phyloP scores from a whole-genome alignment of 495 filamentous ascomycete species.

The Penicillium bovifimosum region DNA sequence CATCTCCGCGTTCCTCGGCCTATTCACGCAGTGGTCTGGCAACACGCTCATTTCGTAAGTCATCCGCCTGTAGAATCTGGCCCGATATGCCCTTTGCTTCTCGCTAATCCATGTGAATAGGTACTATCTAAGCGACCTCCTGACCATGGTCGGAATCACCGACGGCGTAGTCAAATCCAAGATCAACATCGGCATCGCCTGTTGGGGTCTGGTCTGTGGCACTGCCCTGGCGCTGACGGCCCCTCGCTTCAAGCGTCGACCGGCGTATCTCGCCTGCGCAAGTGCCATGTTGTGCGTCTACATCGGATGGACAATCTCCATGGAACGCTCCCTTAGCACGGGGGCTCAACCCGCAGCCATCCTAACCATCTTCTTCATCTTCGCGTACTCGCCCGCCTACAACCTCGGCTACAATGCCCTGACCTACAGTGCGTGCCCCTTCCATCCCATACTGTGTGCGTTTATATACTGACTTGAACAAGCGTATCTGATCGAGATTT shows the following conservation, averaged over 20 bases:
- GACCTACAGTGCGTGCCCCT: slow-evolving; percentile 52
- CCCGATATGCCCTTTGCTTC: background rate
- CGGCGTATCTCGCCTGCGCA: slow-evolving; percentile 55
- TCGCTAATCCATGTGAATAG: slow-evolving; percentile 19
- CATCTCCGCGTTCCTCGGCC: slow-evolving; percentile 51
- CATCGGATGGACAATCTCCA: slow-evolving; percentile 55
- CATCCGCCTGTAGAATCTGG: slow-evolving; percentile 6
- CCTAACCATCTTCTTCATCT: slow-evolving; percentile 58
- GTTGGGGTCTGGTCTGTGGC: slow-evolving; percentile 52
- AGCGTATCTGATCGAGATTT: slow-evolving; percentile 59
- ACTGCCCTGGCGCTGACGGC: slow-evolving; percentile 49
- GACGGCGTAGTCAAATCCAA: slow-evolving; percentile 47
- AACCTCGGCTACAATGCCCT: slow-evolving; percentile 66
- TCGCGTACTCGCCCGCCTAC: slow-evolving; percentile 57
- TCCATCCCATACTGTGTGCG: background rate
- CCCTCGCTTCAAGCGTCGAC: slow-evolving; percentile 47
- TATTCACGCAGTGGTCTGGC: slow-evolving; percentile 63
- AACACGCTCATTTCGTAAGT: slow-evolving; percentile 55
- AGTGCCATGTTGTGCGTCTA: slow-evolving; percentile 50
- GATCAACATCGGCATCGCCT: slow-evolving; percentile 54
- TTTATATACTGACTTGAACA: background rate
- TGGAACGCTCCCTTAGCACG: slow-evolving; percentile 46
- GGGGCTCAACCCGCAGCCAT: slow-evolving; percentile 39
- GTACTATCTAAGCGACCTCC: slow-evolving; percentile 50
- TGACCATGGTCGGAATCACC: slow-evolving; percentile 45